Evolutionary conservation across 805 yeast genomes (phyloP), one percentile per base, ranked within the genome.

Genomic region (Isabelozyma gotoi): DNA sequence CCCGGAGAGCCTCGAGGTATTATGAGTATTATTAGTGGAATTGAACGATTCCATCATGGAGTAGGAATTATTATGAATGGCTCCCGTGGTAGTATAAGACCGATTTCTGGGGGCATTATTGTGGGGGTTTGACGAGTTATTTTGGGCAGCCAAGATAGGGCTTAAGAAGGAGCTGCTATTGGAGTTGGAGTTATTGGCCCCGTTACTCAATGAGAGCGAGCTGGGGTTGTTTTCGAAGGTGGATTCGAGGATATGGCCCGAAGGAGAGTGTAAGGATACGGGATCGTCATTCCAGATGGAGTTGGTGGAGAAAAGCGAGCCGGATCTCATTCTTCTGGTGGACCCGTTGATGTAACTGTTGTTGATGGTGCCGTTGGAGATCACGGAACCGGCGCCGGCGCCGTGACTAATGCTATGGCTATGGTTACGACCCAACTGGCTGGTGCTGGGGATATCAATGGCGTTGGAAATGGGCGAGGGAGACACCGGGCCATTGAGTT

Each of bases 211-310:
- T 2, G 56, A 53, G 20, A 54, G 54, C 11, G 49, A 40, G 39
- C 53, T 53, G 12, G 44, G 38, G 31, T 44, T 46, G 19, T 34
- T 34, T 24, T 36, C 39, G 15, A 36, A 20, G 7, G 39, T 16
- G 3, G 39, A 20, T 15, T 56, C 61, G 33, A 55, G 35, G 7
- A 56, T 20, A 12, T 47, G 21, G 32, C 41, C 38, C 7, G 50
- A 45, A 7, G 51, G 48, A 5, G 55, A 48, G 34, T 51, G 59
- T 12, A 39, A 40, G 11, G 60, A 51, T 2, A 53, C 41, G 29
- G 56, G 51, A 38, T 74, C 78, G 52, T 76, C 82, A 48, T 78
- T 77, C 87, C 87, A 82, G 42, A 82, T 81, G 33, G 84, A 78
- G 48, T 68, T 62, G 2, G 73, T 63, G 19, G 72, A 65, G 49